A percentile compares a stretch with the other conserved stretches of the same genome.
phyloP scores from a whole-genome alignment of 2,329 filamentous ascomycete species.

The Trichoderma harzianum region DNA sequence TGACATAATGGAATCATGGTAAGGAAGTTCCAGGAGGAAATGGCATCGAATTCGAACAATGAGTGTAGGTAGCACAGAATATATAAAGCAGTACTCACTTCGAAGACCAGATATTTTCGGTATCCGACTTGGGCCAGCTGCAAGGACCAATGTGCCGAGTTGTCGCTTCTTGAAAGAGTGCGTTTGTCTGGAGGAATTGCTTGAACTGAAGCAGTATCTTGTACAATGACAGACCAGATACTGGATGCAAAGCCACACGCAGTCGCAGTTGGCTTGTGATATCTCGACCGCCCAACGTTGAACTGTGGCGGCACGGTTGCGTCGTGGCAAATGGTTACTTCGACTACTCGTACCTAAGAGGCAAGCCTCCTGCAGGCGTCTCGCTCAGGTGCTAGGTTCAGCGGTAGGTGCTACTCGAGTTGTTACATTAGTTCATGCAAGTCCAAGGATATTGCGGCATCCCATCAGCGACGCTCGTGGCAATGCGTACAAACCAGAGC shows the following conservation, averaged over 20 bases:
- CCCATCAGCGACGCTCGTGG: conserved; percentile 6
- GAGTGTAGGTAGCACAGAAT: not conserved
- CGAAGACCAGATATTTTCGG: not conserved
- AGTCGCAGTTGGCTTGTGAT: not conserved
- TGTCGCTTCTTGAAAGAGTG: not conserved
- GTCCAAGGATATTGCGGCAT: conserved; percentile 13
- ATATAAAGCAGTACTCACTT: not conserved
- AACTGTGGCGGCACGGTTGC: conserved; percentile 3
- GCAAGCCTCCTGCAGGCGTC: conserved; percentile 12
- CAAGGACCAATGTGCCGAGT: not conserved
- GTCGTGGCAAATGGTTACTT: conserved; percentile 6
- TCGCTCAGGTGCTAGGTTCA: conserved; percentile 2
- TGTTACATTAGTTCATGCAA: conserved; percentile 18
- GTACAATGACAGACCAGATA: not conserved
- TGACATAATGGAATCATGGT: not conserved
- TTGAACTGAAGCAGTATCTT: not conserved
- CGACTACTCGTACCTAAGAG: not conserved
- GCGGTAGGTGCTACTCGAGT: conserved; percentile 10
- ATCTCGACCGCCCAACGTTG: not conserved
- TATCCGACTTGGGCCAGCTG: not conserved
- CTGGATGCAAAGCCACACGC: not conserved
- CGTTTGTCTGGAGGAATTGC: not conserved
- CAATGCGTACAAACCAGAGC: not conserved
- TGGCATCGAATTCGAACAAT: not conserved
- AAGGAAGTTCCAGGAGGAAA: not conserved